A percentile compares a stretch with the other conserved stretches of the same genome.
Evolutionary conservation across 2,329 filamentous ascomycete species (phyloP).

Genomic region (Xylaria sp.): DNA sequence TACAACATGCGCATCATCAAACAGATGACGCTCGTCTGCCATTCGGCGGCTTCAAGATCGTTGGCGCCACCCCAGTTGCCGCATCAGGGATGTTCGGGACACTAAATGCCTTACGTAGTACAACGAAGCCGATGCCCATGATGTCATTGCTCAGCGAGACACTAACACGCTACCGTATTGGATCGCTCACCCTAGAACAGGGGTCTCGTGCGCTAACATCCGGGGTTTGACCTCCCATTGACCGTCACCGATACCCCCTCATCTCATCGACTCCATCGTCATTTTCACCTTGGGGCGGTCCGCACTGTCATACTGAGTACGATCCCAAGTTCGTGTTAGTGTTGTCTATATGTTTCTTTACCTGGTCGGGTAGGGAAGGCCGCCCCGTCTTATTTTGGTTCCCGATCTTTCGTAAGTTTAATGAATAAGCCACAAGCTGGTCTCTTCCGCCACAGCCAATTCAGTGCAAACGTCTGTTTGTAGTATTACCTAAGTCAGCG

Average conservation of each 20-base stretch:
- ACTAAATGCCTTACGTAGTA: background rate
- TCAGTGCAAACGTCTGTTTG: background rate
- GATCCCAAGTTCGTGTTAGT: no score
- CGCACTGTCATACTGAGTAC: background rate
- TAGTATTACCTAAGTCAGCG: background rate
- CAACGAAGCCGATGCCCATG: conserved; percentile 10
- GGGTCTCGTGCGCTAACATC: conserved; percentile 6
- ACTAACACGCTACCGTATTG: conserved; percentile 6
- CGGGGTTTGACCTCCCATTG: background rate
- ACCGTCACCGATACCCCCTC: background rate
- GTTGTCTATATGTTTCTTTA: background rate
- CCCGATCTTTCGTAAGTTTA: background rate
- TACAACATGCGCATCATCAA: conserved; percentile 17
- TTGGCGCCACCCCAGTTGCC: background rate
- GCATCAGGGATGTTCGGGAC: background rate
- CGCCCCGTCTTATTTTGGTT: no score
- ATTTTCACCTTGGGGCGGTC: conserved; percentile 5
- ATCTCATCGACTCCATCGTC: background rate
- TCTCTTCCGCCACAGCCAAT: background rate
- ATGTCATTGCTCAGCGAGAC: conserved; percentile 29
- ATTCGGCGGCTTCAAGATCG: conserved; percentile 18
- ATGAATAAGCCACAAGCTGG: background rate
- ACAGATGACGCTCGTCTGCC: conserved; percentile 3
- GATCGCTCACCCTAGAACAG: conserved; percentile 7
- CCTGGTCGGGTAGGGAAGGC: background rate